Evolutionary conservation across 371 early-diverging fungal genomes (phyloP), one percentile per base, ranked within the genome.

Genomic region (Lichtheimia hyalospora): DNA sequence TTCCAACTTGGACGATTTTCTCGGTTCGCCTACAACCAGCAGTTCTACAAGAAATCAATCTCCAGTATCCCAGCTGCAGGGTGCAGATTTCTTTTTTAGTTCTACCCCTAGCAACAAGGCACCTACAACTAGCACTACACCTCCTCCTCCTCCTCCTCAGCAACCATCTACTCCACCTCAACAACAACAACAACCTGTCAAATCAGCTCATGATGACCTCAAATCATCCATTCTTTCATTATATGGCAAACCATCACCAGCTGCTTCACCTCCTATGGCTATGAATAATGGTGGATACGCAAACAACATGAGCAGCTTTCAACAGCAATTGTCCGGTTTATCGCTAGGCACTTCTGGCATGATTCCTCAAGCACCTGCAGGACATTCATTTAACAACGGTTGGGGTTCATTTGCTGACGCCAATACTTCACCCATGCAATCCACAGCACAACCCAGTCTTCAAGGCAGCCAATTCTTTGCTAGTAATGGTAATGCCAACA

Each of bases 151-250:
- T 25, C 64, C 39, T 21, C 59, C 34, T 59, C 69, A 42, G 16
- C 52, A 20, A 40, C 55, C 25, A 24, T 55, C 18, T 23, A 66
- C 14, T 25, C 61, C 52, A 50, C 56, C 14, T 7, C 58, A 46
- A 0, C 57, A 61, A 52, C 77, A 60, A 49, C 67, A 52, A 24
- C 50, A 49, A 39, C 68, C 34, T 8, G 34, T 10, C 63, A 59
- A 54, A 56, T 15, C 61, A 58, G 43, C 66, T 20, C 75, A 76
- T 16, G 62, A 74, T 34, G 82, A 83, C 56, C 66, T 84, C 60
- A 83, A 83, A 56, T 79, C 81, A 16, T 81, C 82, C 8, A 84
- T 85, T 64, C 67, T 85, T 23, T 85, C 86, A 3, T 55, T 85
- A 27, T 85, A 85, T 48, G 69, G 34, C 34, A 34, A 65, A 28